Base-by-base conservation (phyloP, 225 moss, liverwort and hornwort genomes). In the Polytrichum commune region DNA sequence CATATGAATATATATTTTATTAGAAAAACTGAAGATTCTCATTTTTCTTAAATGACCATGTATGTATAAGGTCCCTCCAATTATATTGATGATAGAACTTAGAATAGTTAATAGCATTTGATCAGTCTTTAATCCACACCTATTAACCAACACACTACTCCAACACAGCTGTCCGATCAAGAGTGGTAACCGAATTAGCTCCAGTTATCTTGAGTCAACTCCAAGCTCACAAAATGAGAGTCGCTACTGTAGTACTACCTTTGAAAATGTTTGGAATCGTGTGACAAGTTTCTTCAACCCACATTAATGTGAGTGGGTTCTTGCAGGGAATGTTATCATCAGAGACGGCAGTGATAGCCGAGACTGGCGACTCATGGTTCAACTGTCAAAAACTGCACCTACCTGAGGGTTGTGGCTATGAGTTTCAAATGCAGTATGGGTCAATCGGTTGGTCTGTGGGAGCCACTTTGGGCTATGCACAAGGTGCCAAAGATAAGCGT, bases 401-500 rank as follows among this genome's bases (percentile, higher is more conserved):
- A 27, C 90, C 90, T 6, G 66, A 87, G 18, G 83, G 76, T 26
- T 90, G 90, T 27, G 73, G 77, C 54, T 92, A 77, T 71, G 92
- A 92, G 74, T 92, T 90, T 38, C 92, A 92, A 75, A 92, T 92
- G 92, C 92, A 92, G 67, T 92, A 86, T 68, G 92, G 92, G 64
- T 92, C 92, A 13, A 92, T 92, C 8, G 92, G 88, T 0, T 92
- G 92, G 88, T 78, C 90, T 6, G 92, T 92, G 23, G 90, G 92
- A 63, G 92, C 90, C 18, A 71, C 80, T 16, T 78, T 92, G 53
- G 92, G 90, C 63, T 90, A 86, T 56, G 92, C 88, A 4, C 92
- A 90, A 81, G 90, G 82, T 53, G 27, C 84, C 18, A 81, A 53
- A 19, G 79, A 86, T 29, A 88, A 90, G 73, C 90, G 90, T 19